These are phyloP conservation scores for Eucalyptus melliodora DNA, from an alignment of 345 rosid species.

Conservation along the genomic window DNA sequence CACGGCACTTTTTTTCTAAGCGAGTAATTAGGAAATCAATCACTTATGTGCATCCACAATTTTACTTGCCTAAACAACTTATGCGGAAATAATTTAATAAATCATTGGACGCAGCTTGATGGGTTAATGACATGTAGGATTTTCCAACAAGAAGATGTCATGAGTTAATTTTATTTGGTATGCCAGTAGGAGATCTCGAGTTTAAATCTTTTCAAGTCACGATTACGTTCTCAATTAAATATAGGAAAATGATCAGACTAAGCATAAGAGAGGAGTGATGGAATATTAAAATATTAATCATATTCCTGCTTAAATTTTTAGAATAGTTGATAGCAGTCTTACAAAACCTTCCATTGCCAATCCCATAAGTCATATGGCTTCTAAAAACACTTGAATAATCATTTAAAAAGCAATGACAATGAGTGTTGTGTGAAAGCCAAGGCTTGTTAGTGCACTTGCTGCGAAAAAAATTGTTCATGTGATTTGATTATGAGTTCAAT, in stretches of 20 bases:
- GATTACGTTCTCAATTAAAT: no score
- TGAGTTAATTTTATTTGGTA: no score
- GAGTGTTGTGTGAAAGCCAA: neutral
- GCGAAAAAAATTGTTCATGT: neutral
- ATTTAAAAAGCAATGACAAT: neutral
- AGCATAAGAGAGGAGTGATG: neutral
- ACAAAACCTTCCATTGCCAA: fast-evolving
- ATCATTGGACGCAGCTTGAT: neutral
- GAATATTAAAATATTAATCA: no score
- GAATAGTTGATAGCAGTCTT: no score
- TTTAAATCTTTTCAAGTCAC: no score
- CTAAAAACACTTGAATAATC: neutral
- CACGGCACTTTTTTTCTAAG: neutral
- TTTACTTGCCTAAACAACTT: neutral
- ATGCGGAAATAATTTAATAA: neutral
- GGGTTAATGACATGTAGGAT: neutral
- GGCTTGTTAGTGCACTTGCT: neutral
- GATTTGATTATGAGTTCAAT: neutral
- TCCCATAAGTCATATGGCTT: neutral
- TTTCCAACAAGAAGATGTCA: neutral
- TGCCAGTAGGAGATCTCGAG: fast-evolving
- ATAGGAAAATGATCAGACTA: no score
- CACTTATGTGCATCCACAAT: neutral
- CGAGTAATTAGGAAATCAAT: neutral
- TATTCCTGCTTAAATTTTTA: no score